phyloP scores from a whole-genome alignment of 345 rosid species.

The Anastatica hierochuntica region DNA sequence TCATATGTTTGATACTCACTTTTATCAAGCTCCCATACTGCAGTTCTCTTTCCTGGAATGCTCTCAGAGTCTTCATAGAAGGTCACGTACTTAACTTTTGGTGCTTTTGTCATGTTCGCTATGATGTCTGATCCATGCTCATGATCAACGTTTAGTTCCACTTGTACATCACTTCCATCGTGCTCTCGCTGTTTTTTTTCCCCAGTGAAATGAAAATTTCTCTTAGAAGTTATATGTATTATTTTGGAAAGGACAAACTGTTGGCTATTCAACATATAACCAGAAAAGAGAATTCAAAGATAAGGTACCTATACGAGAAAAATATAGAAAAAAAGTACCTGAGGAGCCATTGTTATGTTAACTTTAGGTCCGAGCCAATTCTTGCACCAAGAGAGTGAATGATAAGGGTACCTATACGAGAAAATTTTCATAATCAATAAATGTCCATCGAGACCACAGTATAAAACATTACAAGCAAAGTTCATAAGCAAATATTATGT shows the following conservation, averaged over 20 bases:
- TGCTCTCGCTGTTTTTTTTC: conserved; percentile 76
- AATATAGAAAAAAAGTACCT: conserved; percentile 54
- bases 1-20: conserved; percentile 35
- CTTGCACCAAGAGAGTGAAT: conserved; percentile 96
- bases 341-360: conserved; percentile 93
- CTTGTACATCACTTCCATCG: conserved; percentile 87
- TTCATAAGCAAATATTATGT: neutral
- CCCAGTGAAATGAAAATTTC: neutral
- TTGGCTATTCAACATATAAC: too few relatives aligned
- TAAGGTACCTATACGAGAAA: neutral
- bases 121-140: conserved; percentile 58
- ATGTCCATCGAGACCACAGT: too few relatives aligned
- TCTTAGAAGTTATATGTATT: neutral
- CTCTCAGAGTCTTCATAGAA: conserved; percentile 92
- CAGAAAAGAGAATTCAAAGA: neutral
- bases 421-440: too few relatives aligned
- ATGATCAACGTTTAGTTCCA: conserved; percentile 66
- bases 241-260: too few relatives aligned
- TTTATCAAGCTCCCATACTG: conserved; percentile 98
- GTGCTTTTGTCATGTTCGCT: conserved; percentile 83
- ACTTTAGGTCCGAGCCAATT: conserved; percentile 89
- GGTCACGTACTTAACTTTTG: conserved; percentile 76
- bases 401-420: conserved; percentile 70
- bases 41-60: conserved; percentile 76
- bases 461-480: neutral